These are phyloP conservation scores for Pichia sp. DNA, from an alignment of 1,139 yeast genomes.

Conservation along the genomic window DNA sequence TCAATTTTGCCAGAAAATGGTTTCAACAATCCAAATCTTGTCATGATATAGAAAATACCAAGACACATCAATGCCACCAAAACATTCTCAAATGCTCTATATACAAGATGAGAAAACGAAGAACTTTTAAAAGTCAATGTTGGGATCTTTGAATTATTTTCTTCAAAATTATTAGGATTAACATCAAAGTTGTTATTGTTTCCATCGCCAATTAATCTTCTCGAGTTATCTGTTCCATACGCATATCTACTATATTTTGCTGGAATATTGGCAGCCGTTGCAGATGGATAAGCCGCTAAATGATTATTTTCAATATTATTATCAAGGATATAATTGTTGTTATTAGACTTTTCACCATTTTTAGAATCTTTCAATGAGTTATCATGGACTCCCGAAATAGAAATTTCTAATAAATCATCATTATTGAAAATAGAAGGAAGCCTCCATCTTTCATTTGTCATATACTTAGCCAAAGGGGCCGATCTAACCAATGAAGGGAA, in stretches of 20 bases:
- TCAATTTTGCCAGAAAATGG: not conserved
- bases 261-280: slow-evolving; percentile 20
- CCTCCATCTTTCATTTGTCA: slow-evolving; percentile 40
- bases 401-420: slow-evolving; percentile 27
- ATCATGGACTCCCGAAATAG: slow-evolving; percentile 33
- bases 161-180: slow-evolving; percentile 10
- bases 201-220: not conserved
- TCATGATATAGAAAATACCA: slow-evolving; percentile 21
- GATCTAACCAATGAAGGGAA: slow-evolving; percentile 78
- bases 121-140: slow-evolving; percentile 18
- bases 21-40: slow-evolving; percentile 29
- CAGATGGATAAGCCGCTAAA: slow-evolving; percentile 24
- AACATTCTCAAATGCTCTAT: slow-evolving; percentile 35
- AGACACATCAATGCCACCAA: slow-evolving; percentile 29
- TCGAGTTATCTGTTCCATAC: not conserved
- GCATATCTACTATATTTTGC: slow-evolving; percentile 3
- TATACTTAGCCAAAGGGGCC: slow-evolving; percentile 65
- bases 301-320: slow-evolving; percentile 8
- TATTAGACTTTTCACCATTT: not conserved
- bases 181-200: slow-evolving; percentile 3
- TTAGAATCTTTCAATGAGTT: slow-evolving; percentile 18
- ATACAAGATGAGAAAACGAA: slow-evolving; percentile 21
- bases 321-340: not conserved
- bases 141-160: slow-evolving; percentile 11
- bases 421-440: slow-evolving; percentile 32